phyloP scores from a whole-genome alignment of 805 yeast genomes.

The Millerozyma acaciae region DNA sequence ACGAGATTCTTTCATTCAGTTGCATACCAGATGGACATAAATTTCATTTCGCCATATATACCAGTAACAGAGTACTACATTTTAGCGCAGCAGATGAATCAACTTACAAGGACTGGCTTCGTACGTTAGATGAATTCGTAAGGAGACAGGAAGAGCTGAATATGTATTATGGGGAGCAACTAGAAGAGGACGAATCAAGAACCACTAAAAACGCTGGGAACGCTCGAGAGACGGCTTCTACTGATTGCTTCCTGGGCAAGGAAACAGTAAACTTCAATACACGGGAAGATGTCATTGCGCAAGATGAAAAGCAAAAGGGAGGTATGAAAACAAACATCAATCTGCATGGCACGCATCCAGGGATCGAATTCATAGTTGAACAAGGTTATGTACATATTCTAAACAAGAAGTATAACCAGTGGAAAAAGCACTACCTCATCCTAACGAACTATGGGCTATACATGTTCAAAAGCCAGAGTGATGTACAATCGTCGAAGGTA shows the following conservation, averaged over 20 bases:
- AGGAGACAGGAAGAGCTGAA: too few relatives aligned
- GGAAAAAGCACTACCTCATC: constrained; percentile 43
- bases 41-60: constrained; percentile 21
- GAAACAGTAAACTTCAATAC: constrained; percentile 3
- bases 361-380: constrained; percentile 25
- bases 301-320: constrained; percentile 1
- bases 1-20: constrained; percentile 16
- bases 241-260: too few relatives aligned
- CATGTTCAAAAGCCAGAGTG: constrained; percentile 33
- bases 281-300: constrained; percentile 4
- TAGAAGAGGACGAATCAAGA: too few relatives aligned
- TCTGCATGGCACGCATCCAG: neutral
- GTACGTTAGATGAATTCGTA: constrained; percentile 5
- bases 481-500: constrained; percentile 2
- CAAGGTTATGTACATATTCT: constrained; percentile 41
- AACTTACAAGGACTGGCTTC: constrained; percentile 15
- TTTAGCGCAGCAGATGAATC: constrained; percentile 12
- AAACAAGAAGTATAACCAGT: constrained; percentile 42
- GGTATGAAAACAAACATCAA: neutral
- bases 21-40: constrained; percentile 12
- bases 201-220: too few relatives aligned
- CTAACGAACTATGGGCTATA: constrained; percentile 38
- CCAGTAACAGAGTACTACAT: constrained; percentile 19
- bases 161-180: too few relatives aligned
- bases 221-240: too few relatives aligned